phyloP scores from a whole-genome alignment of 148 eudicot genomes.

The Bassia scoparia region DNA sequence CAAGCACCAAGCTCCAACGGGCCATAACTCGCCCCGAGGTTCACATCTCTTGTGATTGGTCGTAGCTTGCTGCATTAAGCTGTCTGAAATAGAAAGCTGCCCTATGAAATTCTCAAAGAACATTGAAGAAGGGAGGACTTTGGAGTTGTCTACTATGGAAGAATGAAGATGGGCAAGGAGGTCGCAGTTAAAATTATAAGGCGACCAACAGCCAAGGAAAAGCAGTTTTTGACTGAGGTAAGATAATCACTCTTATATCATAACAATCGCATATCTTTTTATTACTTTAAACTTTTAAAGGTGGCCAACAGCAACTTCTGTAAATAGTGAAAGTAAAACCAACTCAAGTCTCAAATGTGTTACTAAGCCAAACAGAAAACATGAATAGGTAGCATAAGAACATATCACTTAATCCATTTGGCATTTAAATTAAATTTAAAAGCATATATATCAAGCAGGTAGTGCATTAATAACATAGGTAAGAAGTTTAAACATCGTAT shows the following conservation, averaged over 20 bases:
- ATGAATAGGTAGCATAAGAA: background rate
- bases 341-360: background rate
- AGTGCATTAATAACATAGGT: background rate
- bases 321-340: background rate
- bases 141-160: slow-evolving; percentile 94
- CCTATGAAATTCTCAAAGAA: slow-evolving; percentile 53
- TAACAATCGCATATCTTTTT: background rate
- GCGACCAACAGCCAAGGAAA: slow-evolving; percentile 82
- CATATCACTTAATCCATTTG: no score
- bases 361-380: background rate
- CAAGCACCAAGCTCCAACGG: slow-evolving; percentile 42
- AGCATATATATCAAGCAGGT: background rate
- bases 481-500: background rate
- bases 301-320: no score
- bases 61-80: slow-evolving; percentile 64
- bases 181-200: slow-evolving; percentile 84
- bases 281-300: no score
- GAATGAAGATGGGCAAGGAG: slow-evolving; percentile 81
- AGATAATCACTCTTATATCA: background rate
- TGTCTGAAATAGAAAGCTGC: slow-evolving; percentile 75
- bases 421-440: background rate
- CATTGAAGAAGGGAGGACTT: slow-evolving; percentile 92
- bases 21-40: slow-evolving; percentile 44
- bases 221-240: slow-evolving; percentile 96
- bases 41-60: slow-evolving; percentile 66